phyloP scores from a whole-genome alignment of 2,329 filamentous ascomycete genomes.

The Aulographum hederae region DNA sequence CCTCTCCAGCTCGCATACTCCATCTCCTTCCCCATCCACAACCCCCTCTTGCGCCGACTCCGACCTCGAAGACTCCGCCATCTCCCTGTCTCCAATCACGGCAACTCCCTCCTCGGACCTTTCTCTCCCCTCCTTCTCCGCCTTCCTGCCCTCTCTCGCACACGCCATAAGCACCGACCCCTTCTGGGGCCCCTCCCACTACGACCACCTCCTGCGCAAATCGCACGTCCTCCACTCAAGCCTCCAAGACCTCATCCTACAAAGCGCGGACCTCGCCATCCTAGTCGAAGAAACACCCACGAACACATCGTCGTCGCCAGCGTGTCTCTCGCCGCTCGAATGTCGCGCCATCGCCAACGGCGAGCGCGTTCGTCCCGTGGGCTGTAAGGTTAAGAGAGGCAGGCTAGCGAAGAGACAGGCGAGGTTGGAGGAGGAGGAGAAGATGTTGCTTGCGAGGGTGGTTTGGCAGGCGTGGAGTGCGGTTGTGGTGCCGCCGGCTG shows the following conservation, averaged over 20 bases:
- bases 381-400: conserved; percentile 18
- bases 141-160: conserved; percentile 20
- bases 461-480: conserved; percentile 24
- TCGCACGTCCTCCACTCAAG: conserved; percentile 22
- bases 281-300: conserved; percentile 11
- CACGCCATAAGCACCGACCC: conserved; percentile 21
- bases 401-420: conserved; percentile 27
- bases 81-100: no score
- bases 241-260: conserved; percentile 26
- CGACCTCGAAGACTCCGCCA: conserved; percentile 1
- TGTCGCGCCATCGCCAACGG: background rate
- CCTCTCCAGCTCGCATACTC: conserved; percentile 20
- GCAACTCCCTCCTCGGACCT: conserved; percentile 14
- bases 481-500: background rate
- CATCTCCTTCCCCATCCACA: background rate
- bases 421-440: conserved; percentile 23
- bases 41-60: background rate
- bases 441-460: conserved; percentile 21
- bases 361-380: no score
- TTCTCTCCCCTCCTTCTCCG: conserved; percentile 8
- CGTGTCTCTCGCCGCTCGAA: background rate
- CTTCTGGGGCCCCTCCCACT: conserved; percentile 25
- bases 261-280: conserved; percentile 23
- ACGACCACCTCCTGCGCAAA: conserved; percentile 23
- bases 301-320: background rate